Evolutionary conservation across 192 early-diverging fungal genomes (phyloP).

Genomic region (Backusella luteola): DNA sequence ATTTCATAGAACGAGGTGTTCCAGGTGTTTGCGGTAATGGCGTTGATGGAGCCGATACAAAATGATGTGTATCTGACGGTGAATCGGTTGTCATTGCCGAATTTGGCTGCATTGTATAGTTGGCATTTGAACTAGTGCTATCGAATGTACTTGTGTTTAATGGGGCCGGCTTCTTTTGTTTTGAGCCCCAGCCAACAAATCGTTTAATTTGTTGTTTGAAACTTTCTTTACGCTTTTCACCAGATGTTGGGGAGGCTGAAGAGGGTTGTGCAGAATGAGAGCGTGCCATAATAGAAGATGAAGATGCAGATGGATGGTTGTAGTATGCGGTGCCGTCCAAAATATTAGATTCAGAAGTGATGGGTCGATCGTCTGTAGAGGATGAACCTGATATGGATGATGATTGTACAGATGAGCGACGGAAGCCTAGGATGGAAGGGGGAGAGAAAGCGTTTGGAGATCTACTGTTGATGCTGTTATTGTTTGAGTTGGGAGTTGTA

Average conservation of each 20-base stretch:
- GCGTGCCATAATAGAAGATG: constrained; percentile 14
- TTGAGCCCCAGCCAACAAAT: constrained; percentile 20
- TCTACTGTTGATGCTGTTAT: neutral
- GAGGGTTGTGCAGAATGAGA: constrained; percentile 12
- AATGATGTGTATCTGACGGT: constrained; percentile 10
- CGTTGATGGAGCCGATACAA: constrained; percentile 8
- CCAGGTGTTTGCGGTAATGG: constrained; percentile 13
- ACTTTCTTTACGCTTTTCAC: constrained; percentile 1
- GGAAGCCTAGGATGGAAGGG: constrained; percentile 14
- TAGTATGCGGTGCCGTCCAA: neutral
- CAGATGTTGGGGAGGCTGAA: neutral
- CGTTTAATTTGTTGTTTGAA: constrained; percentile 20
- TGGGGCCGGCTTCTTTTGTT: constrained; percentile 7
- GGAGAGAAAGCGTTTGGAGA: constrained; percentile 7
- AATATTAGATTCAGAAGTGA: constrained; percentile 3
- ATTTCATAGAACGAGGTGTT: constrained; percentile 18
- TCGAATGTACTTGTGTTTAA: neutral
- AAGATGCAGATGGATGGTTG: neutral
- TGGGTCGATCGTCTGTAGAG: neutral
- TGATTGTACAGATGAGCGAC: constrained; percentile 11
- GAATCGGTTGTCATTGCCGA: neutral
- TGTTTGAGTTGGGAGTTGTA: neutral
- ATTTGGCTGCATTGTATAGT: neutral
- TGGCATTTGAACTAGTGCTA: neutral
- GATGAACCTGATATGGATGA: constrained; percentile 11